Base-by-base conservation (phyloP, 805 yeast species). In the Ascoidea rubescens region DNA sequence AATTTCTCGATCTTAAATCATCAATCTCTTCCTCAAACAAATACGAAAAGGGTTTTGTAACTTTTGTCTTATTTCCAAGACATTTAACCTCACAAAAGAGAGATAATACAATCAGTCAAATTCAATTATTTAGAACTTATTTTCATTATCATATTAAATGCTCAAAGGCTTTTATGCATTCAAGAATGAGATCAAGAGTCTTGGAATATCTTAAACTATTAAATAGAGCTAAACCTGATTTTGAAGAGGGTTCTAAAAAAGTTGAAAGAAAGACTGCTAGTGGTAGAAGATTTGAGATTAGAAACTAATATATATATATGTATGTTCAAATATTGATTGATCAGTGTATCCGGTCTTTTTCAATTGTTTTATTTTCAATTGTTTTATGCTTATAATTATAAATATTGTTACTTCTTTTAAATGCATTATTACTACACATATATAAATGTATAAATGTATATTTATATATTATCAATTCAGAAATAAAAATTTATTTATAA, bases 101-200 rank as follows among this genome's bases (percentile, higher is more conserved):
- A 62, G 93, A 93, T 66, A 85, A 82, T 64, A 84, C 96, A 56
- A 87, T 93, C 57, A 82, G 95, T 44, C 97, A 90, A 67, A 85
- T 93, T 62, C 89, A 88, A 63, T 73, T 87, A 53, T 93, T 93
- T 71, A 78, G 99, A 69, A 95, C 90, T 64, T 93, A 91, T 71
- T 93, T 93, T 84, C 99, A 93, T 68, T 93, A 91, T 69, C 99
- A 93, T 66, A 93, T 93, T 72, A 93, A 93, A 71, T 91, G 97
- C 68, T 89, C 96, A 55, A 93, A 93, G 74, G 98, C 99, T 43
- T 93, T 87, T 70, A 82, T 93, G 83, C 99, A 93, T 69, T 88
- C 96, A 50, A 83, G 99, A 74, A 93, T 93, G 99, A 81, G 99
- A 68, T 87, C 75, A 69, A 79, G 99, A 62, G 98, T 93, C 30